Percentiles rank a stretch among this genome's conserved stretches.
Evolutionary conservation across 495 filamentous ascomycete genomes (phyloP).

Genomic region (Neurospora sp.): DNA sequence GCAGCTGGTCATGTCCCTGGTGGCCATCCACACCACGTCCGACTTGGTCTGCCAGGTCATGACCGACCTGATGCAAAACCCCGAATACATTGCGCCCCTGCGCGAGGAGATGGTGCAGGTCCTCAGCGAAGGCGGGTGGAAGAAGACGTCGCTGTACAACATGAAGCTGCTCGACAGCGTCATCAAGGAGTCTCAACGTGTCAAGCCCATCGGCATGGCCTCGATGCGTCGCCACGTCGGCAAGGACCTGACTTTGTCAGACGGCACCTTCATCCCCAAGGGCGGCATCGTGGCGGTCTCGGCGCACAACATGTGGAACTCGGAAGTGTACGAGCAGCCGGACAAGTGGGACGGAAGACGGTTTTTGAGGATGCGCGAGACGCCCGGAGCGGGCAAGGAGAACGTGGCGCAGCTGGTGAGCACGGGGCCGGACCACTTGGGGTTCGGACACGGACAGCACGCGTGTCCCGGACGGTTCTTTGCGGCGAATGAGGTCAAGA

Average conservation of each 20-base stretch:
- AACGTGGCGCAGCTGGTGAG: constrained; percentile 34
- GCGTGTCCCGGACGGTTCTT: constrained; percentile 36
- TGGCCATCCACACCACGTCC: constrained; percentile 27
- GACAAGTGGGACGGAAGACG: constrained; percentile 37
- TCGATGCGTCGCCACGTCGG: constrained; percentile 32
- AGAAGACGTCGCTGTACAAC: constrained; percentile 40
- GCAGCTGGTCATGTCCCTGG: constrained; percentile 21
- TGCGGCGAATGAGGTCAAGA: constrained; percentile 30
- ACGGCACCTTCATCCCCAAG: constrained; percentile 43
- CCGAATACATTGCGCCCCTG: constrained; percentile 25
- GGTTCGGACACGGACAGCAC: constrained; percentile 30
- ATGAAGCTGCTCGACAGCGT: constrained; percentile 45
- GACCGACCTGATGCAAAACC: constrained; percentile 26
- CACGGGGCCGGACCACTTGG: constrained; percentile 30
- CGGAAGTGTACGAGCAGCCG: constrained; percentile 33
- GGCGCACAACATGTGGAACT: constrained; percentile 23
- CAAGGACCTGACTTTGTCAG: constrained; percentile 30
- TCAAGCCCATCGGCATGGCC: constrained; percentile 29
- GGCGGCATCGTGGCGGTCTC: constrained; percentile 30
- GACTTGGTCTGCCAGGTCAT: constrained; percentile 28
- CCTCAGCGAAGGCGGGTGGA: constrained; percentile 27
- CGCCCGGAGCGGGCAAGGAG: constrained; percentile 19
- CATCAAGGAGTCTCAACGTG: constrained; percentile 35
- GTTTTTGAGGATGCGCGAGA: constrained; percentile 32
- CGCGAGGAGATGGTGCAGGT: constrained; percentile 28